Conservation (phyloP, 2,329 filamentous ascomycete genomes). For the Penicillium sp. region DNA sequence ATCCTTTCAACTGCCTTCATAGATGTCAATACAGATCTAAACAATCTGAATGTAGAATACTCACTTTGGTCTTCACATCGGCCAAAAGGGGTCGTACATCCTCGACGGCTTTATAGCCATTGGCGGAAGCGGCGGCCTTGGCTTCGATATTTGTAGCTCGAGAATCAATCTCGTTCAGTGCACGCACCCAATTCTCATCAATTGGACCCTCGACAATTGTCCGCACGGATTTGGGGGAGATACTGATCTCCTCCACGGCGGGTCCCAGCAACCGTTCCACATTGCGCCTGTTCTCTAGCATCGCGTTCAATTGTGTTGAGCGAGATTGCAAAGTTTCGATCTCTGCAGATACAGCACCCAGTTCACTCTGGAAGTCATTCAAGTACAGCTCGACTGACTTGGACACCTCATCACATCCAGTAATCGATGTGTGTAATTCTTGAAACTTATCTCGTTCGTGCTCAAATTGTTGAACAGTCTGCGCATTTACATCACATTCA, state of each 20-base stretch:
- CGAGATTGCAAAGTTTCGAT: constrained; percentile 90
- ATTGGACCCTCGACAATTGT: constrained; percentile 86
- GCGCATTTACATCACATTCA: constrained; percentile 46
- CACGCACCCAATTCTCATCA: constrained; percentile 83
- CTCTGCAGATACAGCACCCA: constrained; percentile 87
- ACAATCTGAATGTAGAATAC: constrained; percentile 1
- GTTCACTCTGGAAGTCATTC: constrained; percentile 87
- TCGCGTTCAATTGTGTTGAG: constrained; percentile 76
- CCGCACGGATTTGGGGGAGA: constrained; percentile 78
- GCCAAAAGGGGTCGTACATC: constrained; percentile 83
- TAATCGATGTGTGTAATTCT: constrained; percentile 83
- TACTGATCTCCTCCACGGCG: constrained; percentile 84
- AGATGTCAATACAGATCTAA: constrained; percentile 10
- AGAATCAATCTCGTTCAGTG: constrained; percentile 78
- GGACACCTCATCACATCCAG: constrained; percentile 86
- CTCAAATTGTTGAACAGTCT: constrained; percentile 73
- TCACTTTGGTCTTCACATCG: constrained; percentile 76
- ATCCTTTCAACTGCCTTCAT: constrained; percentile 81
- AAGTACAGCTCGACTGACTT: constrained; percentile 91
- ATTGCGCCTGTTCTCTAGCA: constrained; percentile 82
- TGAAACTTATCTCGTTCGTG: constrained; percentile 81
- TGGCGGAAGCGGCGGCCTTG: constrained; percentile 59
- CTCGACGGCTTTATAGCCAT: constrained; percentile 69
- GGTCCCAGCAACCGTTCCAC: constrained; percentile 86
- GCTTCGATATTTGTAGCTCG: constrained; percentile 70